Evolutionary conservation across 495 filamentous ascomycete species (phyloP).

Genomic region (Lentithecium fluviatile): DNA sequence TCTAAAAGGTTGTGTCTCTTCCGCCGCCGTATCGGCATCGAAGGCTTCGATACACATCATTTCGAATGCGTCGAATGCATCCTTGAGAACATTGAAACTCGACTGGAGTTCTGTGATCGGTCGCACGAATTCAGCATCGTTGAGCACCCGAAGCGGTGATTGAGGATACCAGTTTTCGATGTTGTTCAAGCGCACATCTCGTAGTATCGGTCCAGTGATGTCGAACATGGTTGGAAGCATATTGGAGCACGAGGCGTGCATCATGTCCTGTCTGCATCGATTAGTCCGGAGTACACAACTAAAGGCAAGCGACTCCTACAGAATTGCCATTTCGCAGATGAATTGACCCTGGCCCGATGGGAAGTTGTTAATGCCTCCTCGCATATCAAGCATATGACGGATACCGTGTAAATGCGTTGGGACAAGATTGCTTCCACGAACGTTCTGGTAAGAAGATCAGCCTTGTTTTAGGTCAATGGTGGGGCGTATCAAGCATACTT

Average conservation of each 20-base stretch:
- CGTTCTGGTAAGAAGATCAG: conserved; percentile 2
- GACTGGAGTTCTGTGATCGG: conserved; percentile 1
- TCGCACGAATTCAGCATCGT: not conserved
- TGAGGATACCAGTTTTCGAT: conserved; percentile 17
- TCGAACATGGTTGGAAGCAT: conserved; percentile 18
- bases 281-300: not conserved
- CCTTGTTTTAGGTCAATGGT: not conserved
- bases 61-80: conserved; percentile 21
- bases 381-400: conserved; percentile 24
- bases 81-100: conserved; percentile 11
- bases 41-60: conserved; percentile 29
- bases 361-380: conserved; percentile 22
- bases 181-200: conserved; percentile 6
- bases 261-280: conserved; percentile 12
- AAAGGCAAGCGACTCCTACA: no score
- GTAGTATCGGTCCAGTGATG: conserved; percentile 8
- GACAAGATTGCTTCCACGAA: conserved; percentile 9
- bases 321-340: conserved; percentile 8
- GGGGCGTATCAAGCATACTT: not conserved
- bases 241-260: conserved; percentile 22
- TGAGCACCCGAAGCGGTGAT: conserved; percentile 20
- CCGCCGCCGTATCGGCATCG: conserved; percentile 9
- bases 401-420: conserved; percentile 15
- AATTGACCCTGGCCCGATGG: conserved; percentile 13
- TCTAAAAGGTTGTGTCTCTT: conserved; percentile 5